A percentile compares a stretch with the other conserved stretches of the same genome.
Evolutionary conservation across 805 yeast genomes (phyloP).

Genomic region (Suhomyces pyralidae): DNA sequence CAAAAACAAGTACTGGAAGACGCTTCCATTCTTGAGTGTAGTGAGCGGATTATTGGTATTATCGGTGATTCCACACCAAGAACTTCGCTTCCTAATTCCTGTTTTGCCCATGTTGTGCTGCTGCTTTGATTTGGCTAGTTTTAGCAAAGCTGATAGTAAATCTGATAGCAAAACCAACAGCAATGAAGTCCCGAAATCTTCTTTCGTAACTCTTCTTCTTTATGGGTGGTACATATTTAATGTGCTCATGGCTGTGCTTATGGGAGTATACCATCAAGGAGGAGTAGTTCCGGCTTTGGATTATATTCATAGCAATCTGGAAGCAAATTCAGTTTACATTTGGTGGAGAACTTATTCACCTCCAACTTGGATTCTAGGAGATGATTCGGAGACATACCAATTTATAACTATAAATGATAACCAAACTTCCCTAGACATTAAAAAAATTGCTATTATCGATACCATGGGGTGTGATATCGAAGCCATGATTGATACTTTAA

Average conservation of each 20-base stretch:
- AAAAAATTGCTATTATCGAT: slow-evolving; percentile 31
- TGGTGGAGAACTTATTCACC: slow-evolving; percentile 98
- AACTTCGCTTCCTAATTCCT: slow-evolving; percentile 82
- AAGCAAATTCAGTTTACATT: slow-evolving; percentile 40
- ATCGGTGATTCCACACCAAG: slow-evolving; percentile 87
- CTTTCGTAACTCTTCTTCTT: slow-evolving; percentile 21
- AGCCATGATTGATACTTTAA: slow-evolving; percentile 19
- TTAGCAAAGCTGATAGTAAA: background rate
- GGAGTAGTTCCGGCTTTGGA: slow-evolving; percentile 74
- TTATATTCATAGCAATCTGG: slow-evolving; percentile 21
- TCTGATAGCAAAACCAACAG: too few species aligned
- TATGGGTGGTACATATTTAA: slow-evolving; percentile 66
- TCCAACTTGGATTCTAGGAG: slow-evolving; percentile 75
- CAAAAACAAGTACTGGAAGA: slow-evolving; percentile 36
- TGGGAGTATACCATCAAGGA: slow-evolving; percentile 87
- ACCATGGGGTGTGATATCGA: slow-evolving; percentile 45
- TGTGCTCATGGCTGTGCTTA: slow-evolving; percentile 50
- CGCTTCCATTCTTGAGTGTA: slow-evolving; percentile 59
- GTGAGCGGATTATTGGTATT: slow-evolving; percentile 59
- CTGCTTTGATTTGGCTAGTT: slow-evolving; percentile 47
- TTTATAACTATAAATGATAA: slow-evolving; percentile 14
- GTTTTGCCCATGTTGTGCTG: slow-evolving; percentile 66
- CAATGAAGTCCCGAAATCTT: slow-evolving; percentile 1
- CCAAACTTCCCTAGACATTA: slow-evolving; percentile 3
- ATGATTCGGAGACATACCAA: slow-evolving; percentile 9